Conservation (phyloP, 176 grass and related monocot genomes). For the Eragrostis curvula region DNA sequence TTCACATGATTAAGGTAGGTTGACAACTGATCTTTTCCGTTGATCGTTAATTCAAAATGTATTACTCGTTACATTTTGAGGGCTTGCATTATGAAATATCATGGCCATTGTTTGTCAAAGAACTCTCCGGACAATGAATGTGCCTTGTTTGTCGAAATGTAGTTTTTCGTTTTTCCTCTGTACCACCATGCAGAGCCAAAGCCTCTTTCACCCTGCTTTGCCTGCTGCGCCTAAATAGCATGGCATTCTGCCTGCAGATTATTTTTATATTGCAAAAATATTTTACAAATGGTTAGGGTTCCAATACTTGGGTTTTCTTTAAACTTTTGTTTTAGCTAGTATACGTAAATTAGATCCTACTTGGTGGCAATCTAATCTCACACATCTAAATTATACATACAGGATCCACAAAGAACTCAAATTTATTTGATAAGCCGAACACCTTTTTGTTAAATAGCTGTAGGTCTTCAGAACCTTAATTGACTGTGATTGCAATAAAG, state of each 20-base stretch:
- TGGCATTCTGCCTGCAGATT: not conserved
- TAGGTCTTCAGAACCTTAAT: not conserved
- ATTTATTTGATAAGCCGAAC: not conserved
- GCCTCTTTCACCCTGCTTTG: not conserved
- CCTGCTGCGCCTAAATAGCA: not conserved
- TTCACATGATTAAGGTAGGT: slow-evolving; percentile 86
- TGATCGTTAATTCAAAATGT: not conserved
- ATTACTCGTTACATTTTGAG: slow-evolving; percentile 23
- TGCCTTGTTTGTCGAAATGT: not conserved
- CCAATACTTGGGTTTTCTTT: too few species aligned
- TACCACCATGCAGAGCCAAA: not conserved
- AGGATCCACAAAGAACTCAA: not conserved
- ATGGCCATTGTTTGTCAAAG: slow-evolving; percentile 4
- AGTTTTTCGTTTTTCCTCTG: not conserved
- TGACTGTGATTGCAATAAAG: slow-evolving; percentile 12
- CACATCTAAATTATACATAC: not conserved
- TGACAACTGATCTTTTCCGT: not conserved
- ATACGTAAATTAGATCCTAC: too few species aligned
- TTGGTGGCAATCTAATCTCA: too few species aligned
- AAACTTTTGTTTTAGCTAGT: too few species aligned
- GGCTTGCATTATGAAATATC: slow-evolving; percentile 20
- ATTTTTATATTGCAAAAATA: not conserved
- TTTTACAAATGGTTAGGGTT: too few species aligned
- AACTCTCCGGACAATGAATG: not conserved
- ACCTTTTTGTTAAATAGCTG: not conserved